Percentiles rank a stretch among this genome's conserved stretches.
Conservation (phyloP, 495 filamentous ascomycete species). For the Penicillium atrosanguineum region DNA sequence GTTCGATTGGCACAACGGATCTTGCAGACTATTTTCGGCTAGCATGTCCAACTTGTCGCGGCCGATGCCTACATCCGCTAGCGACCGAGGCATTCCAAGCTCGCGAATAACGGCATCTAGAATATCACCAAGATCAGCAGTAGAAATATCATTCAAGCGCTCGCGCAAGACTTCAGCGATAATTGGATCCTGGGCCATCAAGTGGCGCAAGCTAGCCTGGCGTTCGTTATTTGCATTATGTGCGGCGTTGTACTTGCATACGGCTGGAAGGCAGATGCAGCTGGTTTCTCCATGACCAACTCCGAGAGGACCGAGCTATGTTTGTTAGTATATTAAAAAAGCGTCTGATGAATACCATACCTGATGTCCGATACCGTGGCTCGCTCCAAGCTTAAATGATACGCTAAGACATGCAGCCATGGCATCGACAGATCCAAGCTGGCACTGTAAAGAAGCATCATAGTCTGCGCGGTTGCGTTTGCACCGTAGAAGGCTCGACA, state of each 20-base stretch:
- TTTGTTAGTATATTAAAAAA: neutral
- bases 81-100: slow-evolving; percentile 1
- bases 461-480: neutral
- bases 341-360: neutral
- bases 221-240: neutral
- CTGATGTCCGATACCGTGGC: slow-evolving; percentile 6
- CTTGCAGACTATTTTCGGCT: slow-evolving; percentile 2
- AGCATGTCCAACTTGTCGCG: slow-evolving; percentile 1
- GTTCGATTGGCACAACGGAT: slow-evolving; percentile 1
- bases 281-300: slow-evolving; percentile 4
- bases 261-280: slow-evolving; percentile 1
- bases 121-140: neutral
- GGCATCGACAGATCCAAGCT: slow-evolving; percentile 1
- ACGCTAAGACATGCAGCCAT: neutral
- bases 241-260: neutral
- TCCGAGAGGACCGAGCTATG: neutral
- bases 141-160: neutral
- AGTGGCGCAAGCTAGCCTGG: neutral
- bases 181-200: neutral
- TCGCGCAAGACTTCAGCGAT: neutral
- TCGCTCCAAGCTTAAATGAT: neutral
- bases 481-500: neutral
- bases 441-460: neutral
- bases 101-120: neutral
- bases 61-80: slow-evolving; percentile 1